phyloP scores from a whole-genome alignment of 1,139 yeast species.

The Maudiozyma humilis region DNA sequence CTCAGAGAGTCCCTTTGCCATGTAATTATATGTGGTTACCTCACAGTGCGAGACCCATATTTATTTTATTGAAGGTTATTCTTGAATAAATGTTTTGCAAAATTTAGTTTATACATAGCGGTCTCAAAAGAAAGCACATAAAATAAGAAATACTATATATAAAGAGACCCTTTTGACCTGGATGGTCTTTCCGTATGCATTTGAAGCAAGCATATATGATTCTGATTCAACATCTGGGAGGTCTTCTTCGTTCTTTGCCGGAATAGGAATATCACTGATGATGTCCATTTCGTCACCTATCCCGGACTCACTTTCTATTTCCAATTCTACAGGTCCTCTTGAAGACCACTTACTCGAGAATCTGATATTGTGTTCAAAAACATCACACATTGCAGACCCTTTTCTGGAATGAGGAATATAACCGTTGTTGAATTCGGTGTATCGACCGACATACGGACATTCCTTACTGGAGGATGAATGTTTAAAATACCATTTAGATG shows the following conservation, averaged over 20 bases:
- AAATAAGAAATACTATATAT: not conserved
- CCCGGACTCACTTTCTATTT: too few relatives aligned
- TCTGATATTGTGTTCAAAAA: not conserved
- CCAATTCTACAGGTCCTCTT: not conserved
- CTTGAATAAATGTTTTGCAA: too few relatives aligned
- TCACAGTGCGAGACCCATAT: too few relatives aligned
- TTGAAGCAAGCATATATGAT: too few relatives aligned
- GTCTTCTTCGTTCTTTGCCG: too few relatives aligned
- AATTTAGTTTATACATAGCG: too few relatives aligned
- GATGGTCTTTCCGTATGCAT: not conserved
- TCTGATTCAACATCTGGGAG: too few relatives aligned
- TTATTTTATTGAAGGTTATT: too few relatives aligned
- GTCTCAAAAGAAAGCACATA: not conserved
- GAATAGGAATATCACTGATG: too few relatives aligned
- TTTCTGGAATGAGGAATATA: not conserved
- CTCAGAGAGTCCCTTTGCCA: too few relatives aligned
- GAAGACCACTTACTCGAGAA: not conserved
- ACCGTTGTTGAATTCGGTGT: not conserved
- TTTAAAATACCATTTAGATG: conserved; percentile 40
- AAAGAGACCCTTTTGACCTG: not conserved
- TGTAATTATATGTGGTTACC: too few relatives aligned
- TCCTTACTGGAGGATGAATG: not conserved
- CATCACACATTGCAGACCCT: not conserved
- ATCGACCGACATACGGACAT: not conserved
- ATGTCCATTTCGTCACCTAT: too few relatives aligned